Base-by-base conservation (phyloP, 495 filamentous ascomycete species). In the Aeminium ludgeri region DNA sequence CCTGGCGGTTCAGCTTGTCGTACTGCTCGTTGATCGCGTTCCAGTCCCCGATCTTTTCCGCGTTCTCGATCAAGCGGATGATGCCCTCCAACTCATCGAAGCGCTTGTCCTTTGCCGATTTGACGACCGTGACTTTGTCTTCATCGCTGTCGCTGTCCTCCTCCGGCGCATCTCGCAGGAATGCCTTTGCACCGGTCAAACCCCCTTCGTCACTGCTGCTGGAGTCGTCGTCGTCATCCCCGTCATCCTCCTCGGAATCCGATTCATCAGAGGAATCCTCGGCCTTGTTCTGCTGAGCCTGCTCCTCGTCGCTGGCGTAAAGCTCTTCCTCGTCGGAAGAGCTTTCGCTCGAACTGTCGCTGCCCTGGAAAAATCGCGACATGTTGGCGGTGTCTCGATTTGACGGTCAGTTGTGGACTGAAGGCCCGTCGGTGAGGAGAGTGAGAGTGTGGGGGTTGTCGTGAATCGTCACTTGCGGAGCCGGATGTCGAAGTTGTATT, bases 51-150 rank as follows among this genome's bases (percentile, higher is more conserved):
- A 96, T 99, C 71, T 91, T 95, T 59, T 86, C 67, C 11, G 82
- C 85, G 67, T 99, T 99, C 51, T 94, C 86, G 46, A 96, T 96
- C 44, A 78, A 63, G 55, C 78, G 76, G 42, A 95, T 79, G 32
- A 76, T 92, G 33, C 74, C 72, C 61, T 96, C 91, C 44, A 99
- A 69, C 56, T 93, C 91, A 55, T 94, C 91, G 43, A 85, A 63
- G 30, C 89, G 72, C 70, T 99, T 99, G 62, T 96, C 86, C 65
- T 95, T 96, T 38, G 85, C 86, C 59, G 86, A 94, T 73, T 93
- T 96, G 41, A 86, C 77, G 44, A 91, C 64, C 38, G 82, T 86
- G 39, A 75, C 74, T 43, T 73, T 71, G 33, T 83, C 82, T 44
- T 55, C 52, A 49, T 91, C 85, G 52, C 79, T 84, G 23, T 84